Evolutionary conservation across 1,139 yeast species (phyloP).

Genomic region (Hansenula anomala): DNA sequence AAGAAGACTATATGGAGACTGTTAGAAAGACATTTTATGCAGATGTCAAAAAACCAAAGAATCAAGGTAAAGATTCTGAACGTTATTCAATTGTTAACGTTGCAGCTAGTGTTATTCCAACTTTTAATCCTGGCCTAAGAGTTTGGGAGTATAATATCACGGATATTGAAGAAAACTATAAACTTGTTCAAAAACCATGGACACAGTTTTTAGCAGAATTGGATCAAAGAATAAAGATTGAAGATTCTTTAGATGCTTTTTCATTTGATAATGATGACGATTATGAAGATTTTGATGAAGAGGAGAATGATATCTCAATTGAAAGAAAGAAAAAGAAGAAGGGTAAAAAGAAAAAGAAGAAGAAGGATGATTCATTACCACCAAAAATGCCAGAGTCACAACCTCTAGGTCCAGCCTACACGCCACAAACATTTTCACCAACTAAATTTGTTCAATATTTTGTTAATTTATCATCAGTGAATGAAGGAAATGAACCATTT

Average conservation of each 20-base stretch:
- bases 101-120: constrained; percentile 76
- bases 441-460: constrained; percentile 67
- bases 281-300: constrained; percentile 11
- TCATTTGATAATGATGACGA: constrained; percentile 21
- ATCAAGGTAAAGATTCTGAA: constrained; percentile 43
- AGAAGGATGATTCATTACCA: constrained; percentile 63
- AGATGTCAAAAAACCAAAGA: constrained; percentile 33
- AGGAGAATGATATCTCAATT: constrained; percentile 5
- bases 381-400: constrained; percentile 49
- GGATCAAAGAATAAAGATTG: constrained; percentile 24
- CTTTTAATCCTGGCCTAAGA: constrained; percentile 76
- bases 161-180: constrained; percentile 31
- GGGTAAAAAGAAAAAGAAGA: constrained; percentile 22
- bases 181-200: constrained; percentile 39
- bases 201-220: constrained; percentile 46
- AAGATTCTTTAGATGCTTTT: constrained; percentile 18
- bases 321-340: constrained; percentile 8
- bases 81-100: constrained; percentile 69
- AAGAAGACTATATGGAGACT: constrained; percentile 54
- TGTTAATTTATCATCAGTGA: constrained; percentile 52
- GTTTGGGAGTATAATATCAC: constrained; percentile 84
- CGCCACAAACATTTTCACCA: constrained; percentile 68
- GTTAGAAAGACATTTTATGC: constrained; percentile 51
- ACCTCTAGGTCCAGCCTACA: constrained; percentile 72
- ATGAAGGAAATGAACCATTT: constrained; percentile 44